Base-by-base conservation (phyloP, 2,329 filamentous ascomycete species). In the Neoscytalidium dimidiatum region DNA sequence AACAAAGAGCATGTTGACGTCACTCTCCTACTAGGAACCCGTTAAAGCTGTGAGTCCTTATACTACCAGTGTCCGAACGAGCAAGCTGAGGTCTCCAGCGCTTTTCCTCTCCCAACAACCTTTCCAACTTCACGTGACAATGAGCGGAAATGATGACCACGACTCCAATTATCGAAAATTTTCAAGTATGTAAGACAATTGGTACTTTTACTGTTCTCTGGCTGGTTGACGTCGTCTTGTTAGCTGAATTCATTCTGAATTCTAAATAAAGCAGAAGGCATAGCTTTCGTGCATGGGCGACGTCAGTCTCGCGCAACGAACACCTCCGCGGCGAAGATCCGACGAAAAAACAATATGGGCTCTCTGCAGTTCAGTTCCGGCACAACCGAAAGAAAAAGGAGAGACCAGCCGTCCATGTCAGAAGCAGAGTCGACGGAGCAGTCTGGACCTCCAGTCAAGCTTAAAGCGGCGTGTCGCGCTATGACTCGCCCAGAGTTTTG, bases 401-500 rank as follows among this genome's bases (percentile, higher is more conserved):
- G 4, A n/a, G 17, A 14, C 51, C 19, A 21, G 35, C n/a, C 7
- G 4, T 11, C 23, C 35, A 33, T 11, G 35, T 19, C 17, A 23
- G 31, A n/a, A n/a, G 19, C 51, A 38, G n/a, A 38, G 33, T 43
- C 21, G 5, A 46, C 41, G 23, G 56, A 60, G 38, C 38, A 58
- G 41, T 60, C 56, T 60, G n/a, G 56, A 60, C 56, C 38, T 17
- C n/a, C 23, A 17, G 4, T 4, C 14, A 6, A 33, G 26, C 41
- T 60, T 60, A 60, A 60, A 60, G 56, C 56, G 38, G 56, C 56
- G 26, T 46, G 56, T 21, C 11, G 56, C n/a, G 38, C 17, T 60
- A 21, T 60, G 56, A 60, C 38, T 60, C 41, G 56, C 56, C 23
- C 26, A 23, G 28, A 41, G 21, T 33, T 46, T n/a, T 17, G 17